Conservation (phyloP, 1,284 basidiomycete species). For the Sanghuangporus weigelae region DNA sequence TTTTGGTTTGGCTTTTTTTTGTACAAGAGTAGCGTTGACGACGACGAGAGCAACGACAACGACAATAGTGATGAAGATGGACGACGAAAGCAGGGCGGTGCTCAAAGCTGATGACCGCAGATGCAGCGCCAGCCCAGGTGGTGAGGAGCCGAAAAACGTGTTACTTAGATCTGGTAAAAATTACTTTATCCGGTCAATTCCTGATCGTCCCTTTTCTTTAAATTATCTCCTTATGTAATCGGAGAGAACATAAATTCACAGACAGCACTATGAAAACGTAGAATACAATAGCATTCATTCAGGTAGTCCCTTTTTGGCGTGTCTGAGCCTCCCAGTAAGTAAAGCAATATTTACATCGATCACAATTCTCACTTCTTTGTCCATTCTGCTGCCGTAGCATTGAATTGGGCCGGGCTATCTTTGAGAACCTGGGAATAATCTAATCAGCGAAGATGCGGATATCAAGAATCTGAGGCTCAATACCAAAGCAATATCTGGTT, state of each 20-base stretch:
- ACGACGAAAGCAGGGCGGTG: background rate
- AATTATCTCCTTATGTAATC: background rate
- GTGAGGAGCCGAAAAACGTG: conserved; percentile 6
- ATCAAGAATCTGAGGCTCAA: background rate
- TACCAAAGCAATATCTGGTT: conserved; percentile 69
- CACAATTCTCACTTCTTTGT: conserved; percentile 59
- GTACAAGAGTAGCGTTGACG: conserved; percentile 6
- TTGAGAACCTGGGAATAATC: conserved; percentile 51
- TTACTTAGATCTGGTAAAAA: background rate
- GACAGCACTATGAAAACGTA: background rate
- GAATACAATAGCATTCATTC: background rate
- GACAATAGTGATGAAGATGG: background rate
- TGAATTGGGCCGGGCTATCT: conserved; percentile 66
- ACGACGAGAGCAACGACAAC: background rate
- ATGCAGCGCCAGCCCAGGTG: background rate
- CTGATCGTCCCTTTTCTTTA: background rate
- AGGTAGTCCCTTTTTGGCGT: background rate
- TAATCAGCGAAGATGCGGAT: background rate
- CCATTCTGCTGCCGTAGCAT: conserved; percentile 70
- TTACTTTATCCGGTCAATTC: background rate
- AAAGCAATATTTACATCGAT: background rate
- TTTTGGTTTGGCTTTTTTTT: background rate
- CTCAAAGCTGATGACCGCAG: background rate
- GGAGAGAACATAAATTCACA: background rate
- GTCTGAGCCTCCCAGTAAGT: background rate